Evolutionary conservation across 2,329 filamentous ascomycete genomes (phyloP).

Genomic region (Golovinomyces cichoracearum): DNA sequence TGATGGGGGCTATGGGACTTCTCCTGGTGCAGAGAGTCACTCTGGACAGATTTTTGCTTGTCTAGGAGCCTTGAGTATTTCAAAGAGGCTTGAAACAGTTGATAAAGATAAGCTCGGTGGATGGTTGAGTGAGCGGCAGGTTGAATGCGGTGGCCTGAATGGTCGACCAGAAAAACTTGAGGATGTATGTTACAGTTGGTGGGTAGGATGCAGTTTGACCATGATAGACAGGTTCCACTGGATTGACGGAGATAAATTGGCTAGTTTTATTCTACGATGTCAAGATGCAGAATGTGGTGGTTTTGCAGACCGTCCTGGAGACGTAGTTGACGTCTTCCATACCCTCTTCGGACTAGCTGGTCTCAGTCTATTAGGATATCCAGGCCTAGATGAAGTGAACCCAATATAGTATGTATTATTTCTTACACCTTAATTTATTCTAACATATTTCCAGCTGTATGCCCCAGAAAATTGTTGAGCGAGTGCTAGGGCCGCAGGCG

Average conservation of each 20-base stretch:
- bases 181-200: slow-evolving; percentile 98
- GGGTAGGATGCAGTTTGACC: slow-evolving; percentile 74
- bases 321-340: slow-evolving; percentile 96
- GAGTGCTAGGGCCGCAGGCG: slow-evolving; percentile 21
- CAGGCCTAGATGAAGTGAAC: slow-evolving; percentile 55
- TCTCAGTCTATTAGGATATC: slow-evolving; percentile 55
- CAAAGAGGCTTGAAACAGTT: slow-evolving; percentile 53
- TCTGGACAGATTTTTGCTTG: slow-evolving; percentile 92
- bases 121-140: slow-evolving; percentile 84
- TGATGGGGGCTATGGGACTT: slow-evolving; percentile 77
- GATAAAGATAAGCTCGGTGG: slow-evolving; percentile 57
- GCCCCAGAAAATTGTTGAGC: slow-evolving; percentile 39
- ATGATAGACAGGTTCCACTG: slow-evolving; percentile 76
- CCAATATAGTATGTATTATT: slow-evolving; percentile 44
- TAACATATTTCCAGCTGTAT: slow-evolving; percentile 28
- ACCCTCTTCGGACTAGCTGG: slow-evolving; percentile 75
- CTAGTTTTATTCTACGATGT: slow-evolving; percentile 58
- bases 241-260: slow-evolving; percentile 66
- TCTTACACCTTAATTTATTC: slow-evolving; percentile 1
- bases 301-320: slow-evolving; percentile 66
- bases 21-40: slow-evolving; percentile 78
- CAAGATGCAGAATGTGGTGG: slow-evolving; percentile 70
- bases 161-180: slow-evolving; percentile 85
- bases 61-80: slow-evolving; percentile 64
- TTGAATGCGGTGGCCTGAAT: slow-evolving; percentile 69